phyloP scores from a whole-genome alignment of 1,284 basidiomycete genomes.

The Anthracocystis panici-leucophaei region DNA sequence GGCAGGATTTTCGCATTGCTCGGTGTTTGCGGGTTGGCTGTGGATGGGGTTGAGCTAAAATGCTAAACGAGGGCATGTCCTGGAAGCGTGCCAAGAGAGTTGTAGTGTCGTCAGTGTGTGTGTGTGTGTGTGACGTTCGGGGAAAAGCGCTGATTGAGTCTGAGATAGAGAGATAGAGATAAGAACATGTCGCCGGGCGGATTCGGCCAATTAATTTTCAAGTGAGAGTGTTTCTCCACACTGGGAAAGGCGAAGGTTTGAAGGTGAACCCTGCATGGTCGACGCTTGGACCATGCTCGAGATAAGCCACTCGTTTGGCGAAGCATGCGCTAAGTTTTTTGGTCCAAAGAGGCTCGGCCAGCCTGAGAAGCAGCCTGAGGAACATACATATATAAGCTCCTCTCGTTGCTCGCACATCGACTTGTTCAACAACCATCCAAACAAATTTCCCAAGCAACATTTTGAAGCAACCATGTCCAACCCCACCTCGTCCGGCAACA shows the following conservation, averaged over 20 bases:
- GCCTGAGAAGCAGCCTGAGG: neutral
- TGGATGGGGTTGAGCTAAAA: neutral
- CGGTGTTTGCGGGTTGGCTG: constrained; percentile 2
- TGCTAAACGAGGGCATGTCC: neutral
- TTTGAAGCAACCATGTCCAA: constrained; percentile 24
- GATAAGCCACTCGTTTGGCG: neutral
- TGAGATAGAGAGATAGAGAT: neutral
- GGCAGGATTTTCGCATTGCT: neutral
- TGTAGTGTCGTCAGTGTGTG: too few species aligned
- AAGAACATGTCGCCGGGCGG: neutral
- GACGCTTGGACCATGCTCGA: neutral
- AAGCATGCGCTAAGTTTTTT: neutral
- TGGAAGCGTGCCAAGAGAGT: too few species aligned
- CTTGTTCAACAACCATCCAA: too few species aligned
- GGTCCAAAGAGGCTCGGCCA: too few species aligned
- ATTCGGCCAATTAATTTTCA: too few species aligned
- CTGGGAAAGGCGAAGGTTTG: too few species aligned
- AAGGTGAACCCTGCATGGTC: neutral
- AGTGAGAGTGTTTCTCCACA: too few species aligned
- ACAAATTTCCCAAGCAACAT: too few species aligned
- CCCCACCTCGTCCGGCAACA: constrained; percentile 20
- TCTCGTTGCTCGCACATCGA: neutral
- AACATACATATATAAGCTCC: neutral
- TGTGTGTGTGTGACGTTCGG: too few species aligned
- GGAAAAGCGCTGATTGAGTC: too few species aligned